These are phyloP conservation scores for Misopates orontium DNA, from an alignment of 257 asterid species.

Conservation along the genomic window DNA sequence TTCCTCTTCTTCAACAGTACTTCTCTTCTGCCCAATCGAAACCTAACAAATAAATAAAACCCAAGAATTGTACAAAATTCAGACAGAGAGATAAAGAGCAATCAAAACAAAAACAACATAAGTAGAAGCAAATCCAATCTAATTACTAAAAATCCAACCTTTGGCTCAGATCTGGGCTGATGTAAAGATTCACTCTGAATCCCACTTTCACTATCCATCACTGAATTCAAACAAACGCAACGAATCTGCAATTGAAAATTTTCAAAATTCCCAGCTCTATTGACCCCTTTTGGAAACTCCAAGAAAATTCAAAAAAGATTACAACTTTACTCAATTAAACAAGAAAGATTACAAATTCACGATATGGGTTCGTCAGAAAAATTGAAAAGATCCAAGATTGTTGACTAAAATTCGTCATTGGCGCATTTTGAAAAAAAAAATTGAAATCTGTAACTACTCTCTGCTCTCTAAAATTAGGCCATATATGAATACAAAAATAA, in stretches of 20 bases:
- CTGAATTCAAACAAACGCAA: neutral
- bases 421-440: neutral
- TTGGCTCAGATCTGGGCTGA: conserved; percentile 43
- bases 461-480: neutral
- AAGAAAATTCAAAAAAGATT: conserved; percentile 5
- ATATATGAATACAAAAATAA: conserved; percentile 1
- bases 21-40: conserved; percentile 43
- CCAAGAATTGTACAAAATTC: neutral
- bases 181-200: conserved; percentile 4
- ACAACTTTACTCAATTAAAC: conserved; percentile 7
- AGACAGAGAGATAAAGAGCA: neutral
- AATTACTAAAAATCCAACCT: conserved; percentile 29
- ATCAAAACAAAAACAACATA: conserved; percentile 1
- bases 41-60: conserved; percentile 25
- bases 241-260: conserved; percentile 1
- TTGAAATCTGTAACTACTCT: neutral
- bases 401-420: conserved; percentile 8
- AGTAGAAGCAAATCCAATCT: neutral
- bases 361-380: neutral
- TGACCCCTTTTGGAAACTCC: conserved; percentile 2
- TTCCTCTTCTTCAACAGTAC: conserved; percentile 36
- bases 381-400: conserved; percentile 7
- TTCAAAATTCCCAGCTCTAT: neutral
- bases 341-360: neutral
- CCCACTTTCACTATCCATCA: conserved; percentile 37